These are phyloP conservation scores for Colletotrichum orchidophilum DNA, from an alignment of 2,329 filamentous ascomycete genomes.

Conservation along the genomic window DNA sequence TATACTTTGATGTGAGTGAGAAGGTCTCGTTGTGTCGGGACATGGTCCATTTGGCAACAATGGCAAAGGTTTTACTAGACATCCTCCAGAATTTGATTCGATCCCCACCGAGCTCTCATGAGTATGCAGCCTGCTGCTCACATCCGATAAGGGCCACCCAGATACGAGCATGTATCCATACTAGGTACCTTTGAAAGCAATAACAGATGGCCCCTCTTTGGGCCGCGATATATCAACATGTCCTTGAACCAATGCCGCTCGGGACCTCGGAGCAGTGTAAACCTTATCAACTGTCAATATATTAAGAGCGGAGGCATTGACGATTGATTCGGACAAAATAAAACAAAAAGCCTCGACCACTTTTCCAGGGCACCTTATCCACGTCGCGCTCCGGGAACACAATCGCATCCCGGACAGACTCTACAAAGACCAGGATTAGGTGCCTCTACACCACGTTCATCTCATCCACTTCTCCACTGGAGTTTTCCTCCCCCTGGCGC, in stretches of 20 bases:
- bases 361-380: constrained; percentile 12
- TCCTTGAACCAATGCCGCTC: neutral
- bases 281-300: constrained; percentile 12
- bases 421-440: constrained; percentile 7
- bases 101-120: neutral
- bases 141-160: neutral
- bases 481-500: neutral
- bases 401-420: neutral
- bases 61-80: neutral
- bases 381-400: constrained; percentile 14
- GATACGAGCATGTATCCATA: neutral
- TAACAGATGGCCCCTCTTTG: neutral
- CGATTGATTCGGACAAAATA: neutral
- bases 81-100: neutral
- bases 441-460: constrained; percentile 11
- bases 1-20: neutral
- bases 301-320: neutral
- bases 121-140: neutral
- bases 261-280: neutral
- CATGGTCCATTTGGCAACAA: neutral
- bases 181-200: neutral
- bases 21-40: neutral
- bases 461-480: constrained; percentile 20
- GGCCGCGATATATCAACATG: neutral
- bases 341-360: constrained; percentile 5